These are phyloP conservation scores for Diospyros lotus DNA, from an alignment of 148 eudicot species.

Conservation along the genomic window DNA sequence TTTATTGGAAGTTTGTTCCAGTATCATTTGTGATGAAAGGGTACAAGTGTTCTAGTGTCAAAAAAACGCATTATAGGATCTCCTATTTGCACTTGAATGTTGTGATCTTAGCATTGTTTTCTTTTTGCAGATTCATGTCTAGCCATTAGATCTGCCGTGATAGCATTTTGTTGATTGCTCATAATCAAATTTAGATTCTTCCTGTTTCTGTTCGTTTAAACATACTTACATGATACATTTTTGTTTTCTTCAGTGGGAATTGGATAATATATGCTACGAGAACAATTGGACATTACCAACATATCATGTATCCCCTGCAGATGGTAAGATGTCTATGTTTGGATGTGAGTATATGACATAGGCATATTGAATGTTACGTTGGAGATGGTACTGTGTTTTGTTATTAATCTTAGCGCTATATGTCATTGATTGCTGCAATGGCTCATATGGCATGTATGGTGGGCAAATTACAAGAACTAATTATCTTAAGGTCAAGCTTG, in stretches of 20 bases:
- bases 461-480: no score
- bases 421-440: no score
- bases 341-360: no score
- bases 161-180: neutral
- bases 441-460: no score
- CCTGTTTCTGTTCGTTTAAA: neutral
- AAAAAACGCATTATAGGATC: neutral
- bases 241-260: slow-evolving; percentile 33
- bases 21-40: neutral
- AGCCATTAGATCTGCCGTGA: neutral
- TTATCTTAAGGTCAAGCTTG: no score
- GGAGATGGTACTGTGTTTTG: no score
- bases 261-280: slow-evolving; percentile 51
- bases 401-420: no score
- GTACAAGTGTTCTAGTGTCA: neutral
- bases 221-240: slow-evolving; percentile 6
- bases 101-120: neutral
- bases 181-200: neutral
- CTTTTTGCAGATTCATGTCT: neutral
- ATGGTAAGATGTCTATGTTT: slow-evolving; percentile 37
- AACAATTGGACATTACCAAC: slow-evolving; percentile 59
- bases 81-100: no score
- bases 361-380: no score
- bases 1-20: neutral
- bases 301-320: slow-evolving; percentile 33